These are phyloP conservation scores for Trebouxia sp. DNA, from an alignment of 139 green algal genomes.

Conservation along the genomic window DNA sequence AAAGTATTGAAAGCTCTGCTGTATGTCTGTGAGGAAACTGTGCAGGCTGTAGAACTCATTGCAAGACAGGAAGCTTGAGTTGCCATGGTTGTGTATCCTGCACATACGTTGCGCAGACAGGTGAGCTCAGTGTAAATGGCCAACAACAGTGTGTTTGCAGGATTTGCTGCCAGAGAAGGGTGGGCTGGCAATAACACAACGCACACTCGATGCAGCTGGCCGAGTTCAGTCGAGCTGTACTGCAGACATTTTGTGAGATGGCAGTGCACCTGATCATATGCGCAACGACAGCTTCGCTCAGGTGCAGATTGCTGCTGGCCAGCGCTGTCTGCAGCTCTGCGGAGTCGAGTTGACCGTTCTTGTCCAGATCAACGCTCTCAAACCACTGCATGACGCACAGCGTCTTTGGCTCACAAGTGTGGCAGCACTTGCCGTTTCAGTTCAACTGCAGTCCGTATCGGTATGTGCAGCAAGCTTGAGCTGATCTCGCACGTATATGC, in stretches of 20 bases:
- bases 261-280: slow-evolving; percentile 57
- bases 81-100: slow-evolving; percentile 47
- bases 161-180: too few species aligned
- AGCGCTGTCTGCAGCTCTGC: slow-evolving; percentile 51
- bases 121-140: too few species aligned
- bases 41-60: slow-evolving; percentile 54
- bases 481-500: too few species aligned
- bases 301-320: slow-evolving; percentile 51
- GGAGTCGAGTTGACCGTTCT: slow-evolving; percentile 33
- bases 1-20: slow-evolving; percentile 48
- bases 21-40: slow-evolving; percentile 57
- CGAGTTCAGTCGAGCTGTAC: too few species aligned
- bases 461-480: neutral
- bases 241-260: too few species aligned
- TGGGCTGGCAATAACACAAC: too few species aligned
- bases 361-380: slow-evolving; percentile 34
- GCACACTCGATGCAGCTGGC: too few species aligned
- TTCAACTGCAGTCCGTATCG: too few species aligned
- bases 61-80: slow-evolving; percentile 38
- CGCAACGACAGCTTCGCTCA: slow-evolving; percentile 50
- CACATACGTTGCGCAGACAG: neutral
- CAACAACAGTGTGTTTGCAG: too few species aligned
- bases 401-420: neutral
- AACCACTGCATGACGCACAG: slow-evolving; percentile 41
- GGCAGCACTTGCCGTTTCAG: too few species aligned